Conservation (phyloP, 2,329 filamentous ascomycete genomes). For the Aureobasidium sp. region DNA sequence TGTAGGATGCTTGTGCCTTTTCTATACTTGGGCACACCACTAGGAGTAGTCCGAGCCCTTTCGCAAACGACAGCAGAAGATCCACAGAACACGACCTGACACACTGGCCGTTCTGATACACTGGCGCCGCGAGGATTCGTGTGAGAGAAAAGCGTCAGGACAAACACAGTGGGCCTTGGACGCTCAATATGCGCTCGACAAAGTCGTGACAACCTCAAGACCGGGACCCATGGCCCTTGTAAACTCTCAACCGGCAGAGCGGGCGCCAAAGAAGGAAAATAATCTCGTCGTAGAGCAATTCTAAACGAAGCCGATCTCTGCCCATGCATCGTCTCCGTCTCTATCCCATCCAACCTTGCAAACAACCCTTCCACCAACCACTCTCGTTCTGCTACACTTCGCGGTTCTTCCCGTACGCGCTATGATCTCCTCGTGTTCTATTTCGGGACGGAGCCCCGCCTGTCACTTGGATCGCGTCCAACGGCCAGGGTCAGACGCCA, state of each 20-base stretch:
- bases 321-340: constrained; percentile 7
- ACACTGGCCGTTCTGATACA: constrained; percentile 10
- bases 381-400: background rate
- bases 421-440: constrained; percentile 8
- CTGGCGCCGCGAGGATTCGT: constrained; percentile 3
- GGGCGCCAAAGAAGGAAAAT: constrained; percentile 6
- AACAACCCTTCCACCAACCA: constrained; percentile 9
- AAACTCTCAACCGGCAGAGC: background rate
- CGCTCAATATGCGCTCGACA: background rate
- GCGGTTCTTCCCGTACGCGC: constrained; percentile 8
- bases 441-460: background rate
- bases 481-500: constrained; percentile 6
- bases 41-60: background rate
- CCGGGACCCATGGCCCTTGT: constrained; percentile 9
- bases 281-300: background rate
- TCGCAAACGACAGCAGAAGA: no score
- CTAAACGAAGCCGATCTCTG: constrained; percentile 12
- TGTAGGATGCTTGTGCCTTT: background rate
- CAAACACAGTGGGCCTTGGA: background rate
- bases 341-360: background rate
- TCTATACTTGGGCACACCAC: constrained; percentile 9
- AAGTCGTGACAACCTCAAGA: background rate
- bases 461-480: constrained; percentile 4
- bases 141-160: background rate
- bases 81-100: background rate